Conservation (phyloP, 2,329 filamentous ascomycete genomes). For the Claviceps capensis region DNA sequence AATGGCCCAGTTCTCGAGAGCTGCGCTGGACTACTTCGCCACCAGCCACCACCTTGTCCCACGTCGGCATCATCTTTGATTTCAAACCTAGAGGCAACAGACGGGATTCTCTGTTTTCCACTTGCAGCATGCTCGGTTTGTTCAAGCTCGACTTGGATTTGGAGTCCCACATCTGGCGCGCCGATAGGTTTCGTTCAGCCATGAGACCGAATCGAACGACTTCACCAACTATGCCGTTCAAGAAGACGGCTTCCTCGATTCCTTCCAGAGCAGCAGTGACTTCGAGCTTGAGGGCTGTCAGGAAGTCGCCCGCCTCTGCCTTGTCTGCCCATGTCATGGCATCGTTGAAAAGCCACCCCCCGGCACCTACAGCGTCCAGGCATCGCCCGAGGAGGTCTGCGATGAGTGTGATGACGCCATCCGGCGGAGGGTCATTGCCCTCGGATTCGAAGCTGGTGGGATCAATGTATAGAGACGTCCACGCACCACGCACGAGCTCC, state of each 20-base stretch:
- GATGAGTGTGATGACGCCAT: conserved; percentile 57
- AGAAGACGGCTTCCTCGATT: conserved; percentile 52
- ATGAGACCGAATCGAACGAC: conserved; percentile 46
- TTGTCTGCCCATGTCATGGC: conserved; percentile 35
- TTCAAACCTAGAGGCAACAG: conserved; percentile 64
- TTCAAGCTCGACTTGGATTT: conserved; percentile 14
- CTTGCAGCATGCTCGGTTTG: conserved; percentile 29
- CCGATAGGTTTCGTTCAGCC: conserved; percentile 19
- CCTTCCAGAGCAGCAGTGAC: conserved; percentile 59
- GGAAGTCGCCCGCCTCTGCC: conserved; percentile 46
- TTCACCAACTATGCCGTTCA: conserved; percentile 52
- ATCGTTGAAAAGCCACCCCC: conserved; percentile 59
- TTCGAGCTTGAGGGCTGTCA: conserved; percentile 53
- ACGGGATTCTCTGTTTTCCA: conserved; percentile 30
- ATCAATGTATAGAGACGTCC: conserved; percentile 61
- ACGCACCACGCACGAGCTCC: conserved; percentile 61
- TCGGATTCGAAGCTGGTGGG: conserved; percentile 31
- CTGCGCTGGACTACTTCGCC: conserved; percentile 60
- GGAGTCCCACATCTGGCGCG: conserved; percentile 16
- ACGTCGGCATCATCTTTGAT: conserved; percentile 34
- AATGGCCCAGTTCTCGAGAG: conserved; percentile 58
- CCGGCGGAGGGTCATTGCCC: conserved; percentile 35
- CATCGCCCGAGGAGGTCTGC: conserved; percentile 59
- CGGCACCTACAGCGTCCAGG: conserved; percentile 60
- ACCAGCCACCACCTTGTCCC: conserved; percentile 47